Evolutionary conservation across 2,329 filamentous ascomycete genomes (phyloP), one percentile per base, ranked within the genome.

Genomic region (Phoma sp.): DNA sequence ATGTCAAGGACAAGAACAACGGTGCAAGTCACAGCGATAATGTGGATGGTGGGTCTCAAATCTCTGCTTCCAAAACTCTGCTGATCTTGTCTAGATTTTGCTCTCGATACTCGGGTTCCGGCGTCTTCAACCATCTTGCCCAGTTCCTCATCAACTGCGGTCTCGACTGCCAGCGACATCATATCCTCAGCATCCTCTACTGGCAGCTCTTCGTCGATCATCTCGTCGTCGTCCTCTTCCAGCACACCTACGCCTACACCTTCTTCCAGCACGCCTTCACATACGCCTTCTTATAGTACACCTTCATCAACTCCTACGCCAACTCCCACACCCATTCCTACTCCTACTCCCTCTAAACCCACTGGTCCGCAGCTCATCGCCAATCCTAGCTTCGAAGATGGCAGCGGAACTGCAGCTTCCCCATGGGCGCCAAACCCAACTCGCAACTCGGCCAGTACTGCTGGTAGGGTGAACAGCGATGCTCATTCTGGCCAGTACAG

Each of bases 1-100:
- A 52, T 24, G 41, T 52, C 22, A 52, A 52, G 9, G 30, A 33
- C 8, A 52, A 23, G 29, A 52, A 52, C 7, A 35, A 41, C 14
- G 40, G 30, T 7, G 32, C 25, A 8, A 23, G 33, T 18, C 14
- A 10, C 7, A 43, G 33, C 4, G 40, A 50, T 18, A 32, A 39
- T 7, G 33, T 42, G 4, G 30, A 50, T 33, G 47, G 47, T 50
- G 29, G 4, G 40, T 27, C 25, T 33, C 32, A 11, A 33, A 2
- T n/a, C 7, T 33, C 4, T 5, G 32, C 13, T 33, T n/a, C 32
- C 13, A 13, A n/a, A 11, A 13, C 10, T n/a, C 32, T 11, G 32
- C 32, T 33, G 13, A 33, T 33, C 10, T 13, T 5, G 5, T n/a
- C 9, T 11, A 33, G 32, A 4, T 33, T 33, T 33, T 13, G 32